phyloP scores from a whole-genome alignment of 257 asterid species.

The Hygrophila difformis region DNA sequence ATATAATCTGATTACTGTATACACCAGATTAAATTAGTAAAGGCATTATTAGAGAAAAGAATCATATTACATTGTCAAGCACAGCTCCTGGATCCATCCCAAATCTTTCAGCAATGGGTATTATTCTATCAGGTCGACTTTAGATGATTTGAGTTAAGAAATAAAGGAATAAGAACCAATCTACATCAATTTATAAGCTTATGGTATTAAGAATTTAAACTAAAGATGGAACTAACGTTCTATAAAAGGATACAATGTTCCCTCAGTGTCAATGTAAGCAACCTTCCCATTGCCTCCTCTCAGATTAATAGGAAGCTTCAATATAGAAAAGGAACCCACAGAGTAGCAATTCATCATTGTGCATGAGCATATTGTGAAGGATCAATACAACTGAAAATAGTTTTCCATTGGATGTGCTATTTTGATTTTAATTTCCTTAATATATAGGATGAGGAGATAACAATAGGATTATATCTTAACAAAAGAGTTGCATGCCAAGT shows the following conservation, averaged over 20 bases:
- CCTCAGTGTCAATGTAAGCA: constrained; percentile 95
- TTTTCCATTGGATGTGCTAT: too few relatives aligned
- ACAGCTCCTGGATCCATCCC: constrained; percentile 99
- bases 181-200: too few relatives aligned
- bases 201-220: neutral
- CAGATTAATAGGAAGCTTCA: constrained; percentile 91
- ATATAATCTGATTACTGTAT: constrained; percentile 4
- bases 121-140: constrained; percentile 94
- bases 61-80: constrained; percentile 68
- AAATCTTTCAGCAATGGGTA: constrained; percentile 95
- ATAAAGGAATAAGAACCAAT: constrained; percentile 7
- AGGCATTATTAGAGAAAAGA: constrained; percentile 3
- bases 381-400: too few relatives aligned
- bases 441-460: too few relatives aligned
- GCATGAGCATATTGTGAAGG: too few relatives aligned
- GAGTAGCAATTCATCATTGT: too few relatives aligned
- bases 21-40: too few relatives aligned
- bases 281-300: constrained; percentile 99
- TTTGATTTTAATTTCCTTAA: too few relatives aligned
- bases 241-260: constrained; percentile 76
- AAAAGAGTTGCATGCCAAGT: constrained; percentile 4
- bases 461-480: constrained; percentile 1
- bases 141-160: constrained; percentile 34
- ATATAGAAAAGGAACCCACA: constrained; percentile 9
- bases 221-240: too few relatives aligned